Evolutionary conservation across 805 yeast genomes (phyloP).

Genomic region (Hanseniaspora osmophila): DNA sequence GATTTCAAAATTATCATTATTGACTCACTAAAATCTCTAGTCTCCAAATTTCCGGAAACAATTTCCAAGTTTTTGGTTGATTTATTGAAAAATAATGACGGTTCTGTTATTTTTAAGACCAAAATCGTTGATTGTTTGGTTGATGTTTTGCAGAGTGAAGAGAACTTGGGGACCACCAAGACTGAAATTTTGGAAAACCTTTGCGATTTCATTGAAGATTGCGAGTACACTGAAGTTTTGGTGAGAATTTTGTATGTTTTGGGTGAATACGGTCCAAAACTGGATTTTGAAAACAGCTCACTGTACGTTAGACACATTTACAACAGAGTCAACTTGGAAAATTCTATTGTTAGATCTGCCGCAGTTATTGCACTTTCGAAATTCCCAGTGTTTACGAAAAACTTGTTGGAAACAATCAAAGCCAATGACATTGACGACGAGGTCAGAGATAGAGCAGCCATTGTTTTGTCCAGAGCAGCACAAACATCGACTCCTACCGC

Average conservation of each 20-base stretch:
- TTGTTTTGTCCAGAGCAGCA: constrained; percentile 57
- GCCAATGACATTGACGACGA: constrained; percentile 86
- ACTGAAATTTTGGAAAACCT: constrained; percentile 73
- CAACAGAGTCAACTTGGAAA: constrained; percentile 91
- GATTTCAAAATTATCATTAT: constrained; percentile 90
- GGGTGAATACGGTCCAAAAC: constrained; percentile 85
- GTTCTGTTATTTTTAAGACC: constrained; percentile 73
- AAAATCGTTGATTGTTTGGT: constrained; percentile 84
- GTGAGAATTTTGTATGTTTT: constrained; percentile 84
- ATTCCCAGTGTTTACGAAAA: constrained; percentile 52
- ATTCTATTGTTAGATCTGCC: constrained; percentile 87
- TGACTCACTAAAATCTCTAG: constrained; percentile 85
- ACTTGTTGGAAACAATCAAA: constrained; percentile 59
- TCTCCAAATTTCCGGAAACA: constrained; percentile 80
- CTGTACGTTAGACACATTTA: constrained; percentile 89
- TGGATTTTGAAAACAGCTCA: constrained; percentile 58
- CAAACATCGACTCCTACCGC: constrained; percentile 18
- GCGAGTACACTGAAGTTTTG: constrained; percentile 86
- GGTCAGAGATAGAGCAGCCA: constrained; percentile 92
- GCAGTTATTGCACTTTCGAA: constrained; percentile 88
- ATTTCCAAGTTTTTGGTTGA: constrained; percentile 74
- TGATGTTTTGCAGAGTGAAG: constrained; percentile 52
- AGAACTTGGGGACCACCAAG: constrained; percentile 19
- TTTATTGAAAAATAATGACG: constrained; percentile 70
- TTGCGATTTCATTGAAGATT: constrained; percentile 96